Conservation (phyloP, 495 filamentous ascomycete genomes). For the Penicillium simplicissimum region DNA sequence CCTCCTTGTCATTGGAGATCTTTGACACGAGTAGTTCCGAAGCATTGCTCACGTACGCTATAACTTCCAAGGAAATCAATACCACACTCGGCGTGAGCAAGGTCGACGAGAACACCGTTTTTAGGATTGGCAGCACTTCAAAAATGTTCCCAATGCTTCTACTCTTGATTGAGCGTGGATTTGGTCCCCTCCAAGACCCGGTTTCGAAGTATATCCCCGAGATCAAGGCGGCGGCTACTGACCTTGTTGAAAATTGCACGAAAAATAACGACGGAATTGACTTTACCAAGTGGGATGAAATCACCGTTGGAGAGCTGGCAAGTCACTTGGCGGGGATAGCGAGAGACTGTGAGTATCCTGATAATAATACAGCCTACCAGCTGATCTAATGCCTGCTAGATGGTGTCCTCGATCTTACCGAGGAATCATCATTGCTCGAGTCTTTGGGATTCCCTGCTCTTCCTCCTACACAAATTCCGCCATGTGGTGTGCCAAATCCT, state of each 20-base stretch:
- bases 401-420: conserved; percentile 39
- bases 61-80: conserved; percentile 10
- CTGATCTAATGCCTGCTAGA: conserved; percentile 12
- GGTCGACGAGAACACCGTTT: conserved; percentile 49
- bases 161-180: conserved; percentile 47
- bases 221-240: conserved; percentile 27
- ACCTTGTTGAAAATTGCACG: conserved; percentile 1
- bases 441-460: conserved; percentile 39
- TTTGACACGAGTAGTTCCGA: conserved; percentile 4
- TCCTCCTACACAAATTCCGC: conserved; percentile 12
- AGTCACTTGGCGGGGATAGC: conserved; percentile 53
- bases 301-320: conserved; percentile 55
- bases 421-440: conserved; percentile 22
- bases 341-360: conserved; percentile 39
- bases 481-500: conserved; percentile 20
- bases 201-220: conserved; percentile 54
- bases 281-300: conserved; percentile 51
- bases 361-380: conserved; percentile 45
- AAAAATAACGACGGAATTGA: conserved; percentile 34
- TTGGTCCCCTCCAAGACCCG: conserved; percentile 45
- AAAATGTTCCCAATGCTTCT: conserved; percentile 51
- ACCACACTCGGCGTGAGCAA: conserved; percentile 18
- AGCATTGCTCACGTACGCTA: conserved; percentile 8
- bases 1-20: conserved; percentile 1
- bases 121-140: conserved; percentile 52